Evolutionary conservation across 805 yeast species (phyloP).

Genomic region (Nakazawaea ernobii): DNA sequence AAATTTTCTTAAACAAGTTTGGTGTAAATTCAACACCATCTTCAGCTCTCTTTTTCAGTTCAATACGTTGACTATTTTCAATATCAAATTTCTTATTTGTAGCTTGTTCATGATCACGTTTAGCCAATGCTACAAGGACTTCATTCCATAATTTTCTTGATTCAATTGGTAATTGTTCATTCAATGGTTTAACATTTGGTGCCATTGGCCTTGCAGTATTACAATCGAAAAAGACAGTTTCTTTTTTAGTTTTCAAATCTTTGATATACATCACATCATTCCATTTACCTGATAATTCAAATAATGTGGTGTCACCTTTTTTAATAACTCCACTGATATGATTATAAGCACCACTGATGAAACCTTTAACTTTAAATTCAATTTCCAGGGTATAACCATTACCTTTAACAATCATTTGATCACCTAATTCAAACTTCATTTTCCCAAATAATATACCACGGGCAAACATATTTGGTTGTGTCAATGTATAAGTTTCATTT

Average conservation of each 20-base stretch:
- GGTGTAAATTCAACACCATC: constrained; percentile 81
- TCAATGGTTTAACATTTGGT: constrained; percentile 73
- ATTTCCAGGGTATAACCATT: constrained; percentile 65
- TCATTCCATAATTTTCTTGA: constrained; percentile 79
- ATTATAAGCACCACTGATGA: constrained; percentile 88
- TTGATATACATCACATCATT: constrained; percentile 75
- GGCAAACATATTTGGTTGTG: constrained; percentile 96
- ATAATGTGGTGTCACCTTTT: constrained; percentile 48
- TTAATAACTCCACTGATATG: constrained; percentile 74
- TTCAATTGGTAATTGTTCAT: constrained; percentile 77
- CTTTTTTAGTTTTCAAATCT: constrained; percentile 40
- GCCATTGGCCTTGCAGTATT: constrained; percentile 40
- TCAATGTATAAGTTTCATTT: constrained; percentile 54
- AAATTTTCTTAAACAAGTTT: constrained; percentile 54
- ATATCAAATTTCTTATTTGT: constrained; percentile 84
- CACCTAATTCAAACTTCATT: constrained; percentile 87
- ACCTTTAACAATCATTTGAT: constrained; percentile 75
- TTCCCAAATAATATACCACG: constrained; percentile 90
- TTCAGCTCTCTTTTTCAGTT: constrained; percentile 68
- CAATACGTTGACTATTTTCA: constrained; percentile 78
- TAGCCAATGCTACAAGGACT: constrained; percentile 75
- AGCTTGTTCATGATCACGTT: constrained; percentile 74
- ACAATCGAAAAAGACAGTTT: constrained; percentile 56
- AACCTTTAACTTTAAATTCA: constrained; percentile 93
- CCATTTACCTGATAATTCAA: constrained; percentile 86